Evolutionary conservation across 331 rosid species (phyloP), one percentile per base, ranked within the genome.

Genomic region (Spiraea crenata): DNA sequence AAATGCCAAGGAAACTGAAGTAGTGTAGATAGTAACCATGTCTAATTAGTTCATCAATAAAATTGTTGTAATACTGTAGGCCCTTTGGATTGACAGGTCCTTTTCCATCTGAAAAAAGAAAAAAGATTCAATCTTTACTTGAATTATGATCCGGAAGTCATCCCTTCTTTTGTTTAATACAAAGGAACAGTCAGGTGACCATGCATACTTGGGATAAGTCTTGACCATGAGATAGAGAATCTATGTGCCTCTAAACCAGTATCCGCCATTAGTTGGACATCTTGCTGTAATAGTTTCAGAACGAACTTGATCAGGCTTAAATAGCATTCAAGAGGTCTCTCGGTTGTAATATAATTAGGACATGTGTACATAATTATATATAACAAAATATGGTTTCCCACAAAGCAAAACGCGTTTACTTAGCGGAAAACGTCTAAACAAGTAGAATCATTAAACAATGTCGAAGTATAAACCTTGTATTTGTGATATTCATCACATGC

Each of bases 221-320:
- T 83, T 46, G 98, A 86, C 98, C 96, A 88, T 39, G 95, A 92
- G 74, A 92, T 88, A 52, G 93, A 92, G 78, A 90, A 88, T 84
- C 95, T 80, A 16, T 84, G 85, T 57, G 86, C 92, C 10, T 90
- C 83, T 67, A 92, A 77, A 6, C 96, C 90, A 68, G 72, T 80
- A 65, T 85, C 79, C 17, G 60, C 86, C 91, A 92, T 90, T 52
- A 92, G 88, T 60, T 78, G 70, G 45, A 88, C 88, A 82, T 92
- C 96, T 62, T 88, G 95, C 96, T 90, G 83, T 65, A 80, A 37
- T 16, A 71, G 10, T 39, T 34, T 34, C 38, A 46, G 57, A 55
- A 55, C 17, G 7, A 37, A 56, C 9, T 19, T 52, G 6, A 10
- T 42, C 13, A 54, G 3, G 41, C 15, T 42, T 55, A 34, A 11